Base-by-base conservation (phyloP, 805 yeast species). In the Tetrapisispora phaffii region DNA sequence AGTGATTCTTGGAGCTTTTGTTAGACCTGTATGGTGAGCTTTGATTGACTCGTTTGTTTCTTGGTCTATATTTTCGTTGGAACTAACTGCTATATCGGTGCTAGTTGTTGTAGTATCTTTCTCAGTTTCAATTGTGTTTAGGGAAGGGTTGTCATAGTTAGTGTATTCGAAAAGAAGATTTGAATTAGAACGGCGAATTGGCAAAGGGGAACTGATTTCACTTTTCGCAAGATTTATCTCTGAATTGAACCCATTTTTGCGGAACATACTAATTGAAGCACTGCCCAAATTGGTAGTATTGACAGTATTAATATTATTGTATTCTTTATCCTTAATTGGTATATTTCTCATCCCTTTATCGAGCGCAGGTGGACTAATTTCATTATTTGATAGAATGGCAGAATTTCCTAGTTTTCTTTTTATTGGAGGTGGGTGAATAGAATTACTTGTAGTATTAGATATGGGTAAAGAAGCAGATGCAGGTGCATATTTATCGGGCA, bases 401-500 rank as follows among this genome's bases (percentile, higher is more conserved):
- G 26, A 7, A 21, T 10, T 12, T 8, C 4, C 26, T 12, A 22
- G 7, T 4, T 20, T 21, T 34, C 26, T 17, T 13, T 20, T 20
- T 15, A 21, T 4, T 32, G 22, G 21, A 13, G 38, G 26, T 3
- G 16, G 26, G 3, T 12, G 6, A 20, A 12, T 34, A 4, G 38
- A 12, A 20, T 20, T 34, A 5, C 3, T 8, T 6, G 23, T 4
- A 20, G 38, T 7, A 12, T 20, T 12, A 13, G 38, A 9, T 9
- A 24, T 24, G 7, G 32, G 32, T 4, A 19, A 26, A 17, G 32
- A 6, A 13, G 40, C 3, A 16, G 32, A 24, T 23, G 28, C 17
- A 34, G 74, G 73, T 2, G 73, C 73, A 56, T 69, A 68, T 44
- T 57, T 68, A 0, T 49, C 20, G 15, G 29, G 21, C 3, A 9